Evolutionary conservation across 2,329 filamentous ascomycete genomes (phyloP).

Genomic region (Xylariaceae sp.): DNA sequence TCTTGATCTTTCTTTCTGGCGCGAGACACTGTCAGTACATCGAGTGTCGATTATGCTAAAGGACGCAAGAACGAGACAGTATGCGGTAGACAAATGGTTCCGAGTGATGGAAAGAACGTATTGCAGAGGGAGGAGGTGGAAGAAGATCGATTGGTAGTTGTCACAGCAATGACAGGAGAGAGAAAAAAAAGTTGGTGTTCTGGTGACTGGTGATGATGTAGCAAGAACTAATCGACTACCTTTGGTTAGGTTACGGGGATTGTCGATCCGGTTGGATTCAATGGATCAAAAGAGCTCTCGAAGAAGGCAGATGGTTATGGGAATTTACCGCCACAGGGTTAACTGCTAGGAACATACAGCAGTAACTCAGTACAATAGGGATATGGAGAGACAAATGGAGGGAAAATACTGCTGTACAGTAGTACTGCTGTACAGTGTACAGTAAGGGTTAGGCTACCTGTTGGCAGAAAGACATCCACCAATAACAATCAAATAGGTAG

Average conservation of each 20-base stretch:
- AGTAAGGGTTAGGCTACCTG: too few species aligned
- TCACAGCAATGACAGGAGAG: not conserved
- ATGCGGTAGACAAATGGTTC: too few species aligned
- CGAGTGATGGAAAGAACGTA: constrained; percentile 3
- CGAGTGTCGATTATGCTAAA: not conserved
- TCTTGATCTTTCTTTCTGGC: constrained; percentile 9
- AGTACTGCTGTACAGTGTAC: too few species aligned
- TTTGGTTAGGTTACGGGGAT: not conserved
- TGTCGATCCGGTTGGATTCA: not conserved
- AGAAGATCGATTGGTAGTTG: not conserved
- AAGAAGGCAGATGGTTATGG: constrained; percentile 16
- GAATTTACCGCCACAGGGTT: constrained; percentile 15
- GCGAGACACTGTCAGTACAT: constrained; percentile 4
- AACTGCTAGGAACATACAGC: constrained; percentile 4
- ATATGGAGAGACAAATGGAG: constrained; percentile 3
- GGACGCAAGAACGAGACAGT: constrained; percentile 3
- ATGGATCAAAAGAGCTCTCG: constrained; percentile 9
- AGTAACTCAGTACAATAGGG: not conserved
- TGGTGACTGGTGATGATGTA: constrained; percentile 9
- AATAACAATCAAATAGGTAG: constrained; percentile 10
- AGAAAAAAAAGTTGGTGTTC: constrained; percentile 3
- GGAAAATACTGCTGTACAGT: too few species aligned
- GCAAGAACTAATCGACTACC: too few species aligned
- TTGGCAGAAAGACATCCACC: not conserved
- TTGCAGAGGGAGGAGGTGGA: not conserved